These are phyloP conservation scores for Aspergillus terreus DNA, from an alignment of 2,329 filamentous ascomycete genomes.

Conservation along the genomic window DNA sequence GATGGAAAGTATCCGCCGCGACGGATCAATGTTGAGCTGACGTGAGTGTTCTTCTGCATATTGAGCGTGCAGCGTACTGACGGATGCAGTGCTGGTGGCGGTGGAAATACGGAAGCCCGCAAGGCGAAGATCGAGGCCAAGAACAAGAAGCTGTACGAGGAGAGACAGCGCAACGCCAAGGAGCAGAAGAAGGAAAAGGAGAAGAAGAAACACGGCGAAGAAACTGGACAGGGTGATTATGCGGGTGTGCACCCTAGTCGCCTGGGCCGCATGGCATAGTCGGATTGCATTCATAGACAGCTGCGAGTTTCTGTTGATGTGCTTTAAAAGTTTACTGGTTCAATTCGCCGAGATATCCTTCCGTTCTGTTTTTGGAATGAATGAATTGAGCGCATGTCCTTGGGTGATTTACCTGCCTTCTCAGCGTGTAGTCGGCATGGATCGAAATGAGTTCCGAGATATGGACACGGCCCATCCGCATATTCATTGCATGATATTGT, in stretches of 20 bases:
- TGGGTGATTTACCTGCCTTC: neutral
- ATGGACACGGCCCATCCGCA: constrained; percentile 4
- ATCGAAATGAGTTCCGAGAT: neutral
- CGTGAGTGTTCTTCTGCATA: constrained; percentile 51
- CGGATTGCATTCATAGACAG: neutral
- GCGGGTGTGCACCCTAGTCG: constrained; percentile 44
- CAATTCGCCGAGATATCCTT: constrained; percentile 14
- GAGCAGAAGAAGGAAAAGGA: constrained; percentile 44
- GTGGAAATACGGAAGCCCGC: constrained; percentile 72
- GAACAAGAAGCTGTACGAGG: constrained; percentile 77
- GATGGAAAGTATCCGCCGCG: constrained; percentile 55
- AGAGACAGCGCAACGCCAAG: constrained; percentile 54
- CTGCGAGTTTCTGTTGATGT: neutral
- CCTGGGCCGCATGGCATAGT: constrained; percentile 31
- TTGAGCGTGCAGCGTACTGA: neutral
- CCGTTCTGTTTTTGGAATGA: constrained; percentile 9
- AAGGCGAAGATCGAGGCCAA: constrained; percentile 76
- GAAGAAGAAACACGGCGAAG: constrained; percentile 22
- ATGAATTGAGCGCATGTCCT: constrained; percentile 8
- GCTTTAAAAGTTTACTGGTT: constrained; percentile 2
- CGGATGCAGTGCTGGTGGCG: constrained; percentile 64
- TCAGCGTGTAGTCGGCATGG: neutral
- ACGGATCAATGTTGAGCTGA: constrained; percentile 90
- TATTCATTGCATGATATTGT: constrained; percentile 20
- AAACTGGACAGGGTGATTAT: constrained; percentile 22